Evolutionary conservation across 345 rosid species (phyloP), one percentile per base, ranked within the genome.

Genomic region (Cardamine resedifolia): DNA sequence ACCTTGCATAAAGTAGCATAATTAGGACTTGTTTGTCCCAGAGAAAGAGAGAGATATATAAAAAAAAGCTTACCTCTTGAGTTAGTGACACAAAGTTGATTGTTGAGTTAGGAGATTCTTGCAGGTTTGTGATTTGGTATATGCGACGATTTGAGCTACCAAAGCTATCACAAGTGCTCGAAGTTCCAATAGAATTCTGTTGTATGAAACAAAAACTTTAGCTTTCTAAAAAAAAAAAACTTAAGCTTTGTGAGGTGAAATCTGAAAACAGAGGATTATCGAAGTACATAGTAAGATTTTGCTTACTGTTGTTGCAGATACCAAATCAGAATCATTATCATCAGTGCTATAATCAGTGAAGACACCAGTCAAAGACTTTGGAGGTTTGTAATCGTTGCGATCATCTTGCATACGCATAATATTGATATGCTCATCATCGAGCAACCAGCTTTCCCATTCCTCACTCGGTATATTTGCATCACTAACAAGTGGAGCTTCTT

Each of bases 261-360:
- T 34, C 10, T 47, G 38, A 51, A 58, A 58, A 44, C 52, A 69
- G 65, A 58, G 74, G 34, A 27, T 16, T 15, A 24, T 31, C n/a
- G n/a, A n/a, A n/a, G n/a, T n/a, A 15, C 4, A 41, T 0, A 36
- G 18, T 24, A 23, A 21, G 33, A n/a, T 5, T 58, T 26, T 21
- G 26, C 67, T 31, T 75, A 81, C 81, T 76, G 52, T 49, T 21
- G 30, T 60, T 11, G 39, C 10, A 58, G 48, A 70, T 12, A 58
- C 4, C 4, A 15, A 38, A 38, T 38, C 48, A 34, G 59, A 19
- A 47, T 68, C 44, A 23, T 21, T 36, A 28, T 51, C 67, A 19
- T 68, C 70, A 27, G 63, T 60, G 67, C 56, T 65, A 31, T 28
- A 38, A 36, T 41, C 69, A 28, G 1, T 4, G 30, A 31, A 36